These are phyloP conservation scores for Inosperma sp. DNA, from an alignment of 768 basidiomycete genomes.

Conservation along the genomic window DNA sequence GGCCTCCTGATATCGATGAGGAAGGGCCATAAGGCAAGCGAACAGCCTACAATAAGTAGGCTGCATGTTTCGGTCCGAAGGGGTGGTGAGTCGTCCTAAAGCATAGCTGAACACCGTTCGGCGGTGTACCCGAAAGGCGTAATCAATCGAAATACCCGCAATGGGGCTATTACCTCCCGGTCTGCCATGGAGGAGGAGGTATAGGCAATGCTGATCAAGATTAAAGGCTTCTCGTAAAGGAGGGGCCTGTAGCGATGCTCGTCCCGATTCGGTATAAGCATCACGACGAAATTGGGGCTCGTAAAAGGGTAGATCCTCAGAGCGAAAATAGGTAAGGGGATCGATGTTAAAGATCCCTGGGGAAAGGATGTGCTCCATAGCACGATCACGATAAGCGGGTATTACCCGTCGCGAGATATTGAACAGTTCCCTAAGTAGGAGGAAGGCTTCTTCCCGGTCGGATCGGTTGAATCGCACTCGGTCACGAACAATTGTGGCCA, in stretches of 20 bases:
- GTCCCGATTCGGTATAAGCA: not conserved
- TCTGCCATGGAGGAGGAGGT: not conserved
- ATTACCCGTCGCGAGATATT: not conserved
- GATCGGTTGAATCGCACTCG: not conserved
- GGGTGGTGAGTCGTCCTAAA: not conserved
- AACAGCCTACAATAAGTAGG: not conserved
- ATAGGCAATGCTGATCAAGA: not conserved
- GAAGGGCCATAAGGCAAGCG: not conserved
- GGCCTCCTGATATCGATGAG: not conserved
- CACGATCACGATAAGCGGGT: not conserved
- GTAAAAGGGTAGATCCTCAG: not conserved
- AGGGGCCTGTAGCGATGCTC: not conserved
- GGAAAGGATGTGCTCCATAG: not conserved
- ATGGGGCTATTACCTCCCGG: not conserved
- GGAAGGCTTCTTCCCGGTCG: not conserved
- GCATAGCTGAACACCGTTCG: not conserved
- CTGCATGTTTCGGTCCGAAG: not conserved
- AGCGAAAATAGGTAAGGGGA: not conserved
- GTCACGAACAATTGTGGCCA: not conserved
- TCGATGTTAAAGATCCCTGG: not conserved
- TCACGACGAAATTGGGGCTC: not conserved
- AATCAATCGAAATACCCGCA: not conserved
- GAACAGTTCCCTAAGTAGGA: constrained; percentile 8
- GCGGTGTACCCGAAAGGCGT: not conserved
- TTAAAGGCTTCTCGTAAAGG: not conserved